Conservation (phyloP, 345 rosid genomes). For the Eucalyptus curtisii region DNA sequence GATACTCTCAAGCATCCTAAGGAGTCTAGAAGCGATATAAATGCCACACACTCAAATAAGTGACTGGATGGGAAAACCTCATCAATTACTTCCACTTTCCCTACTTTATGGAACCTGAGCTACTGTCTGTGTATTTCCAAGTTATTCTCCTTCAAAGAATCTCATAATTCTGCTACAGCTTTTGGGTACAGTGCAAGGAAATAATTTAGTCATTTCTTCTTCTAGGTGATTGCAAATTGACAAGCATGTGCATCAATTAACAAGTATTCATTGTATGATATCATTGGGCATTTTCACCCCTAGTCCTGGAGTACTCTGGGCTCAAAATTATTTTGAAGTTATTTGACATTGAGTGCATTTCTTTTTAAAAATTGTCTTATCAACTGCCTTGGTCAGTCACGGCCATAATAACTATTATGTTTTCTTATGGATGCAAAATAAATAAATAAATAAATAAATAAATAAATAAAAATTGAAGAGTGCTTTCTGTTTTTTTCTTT, state of each 20-base stretch:
- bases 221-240: neutral
- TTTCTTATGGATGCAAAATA: neutral
- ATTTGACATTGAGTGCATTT: neutral
- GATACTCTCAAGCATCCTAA: neutral
- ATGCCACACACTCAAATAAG: neutral
- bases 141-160: neutral
- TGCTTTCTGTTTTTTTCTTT: neutral
- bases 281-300: neutral
- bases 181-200: neutral
- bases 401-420: neutral
- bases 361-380: neutral
- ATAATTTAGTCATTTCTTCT: neutral
- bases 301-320: neutral
- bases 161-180: neutral
- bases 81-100: neutral
- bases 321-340: neutral
- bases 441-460: too few species aligned
- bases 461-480: neutral
- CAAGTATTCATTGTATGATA: neutral
- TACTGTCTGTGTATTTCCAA: neutral
- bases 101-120: neutral
- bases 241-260: neutral
- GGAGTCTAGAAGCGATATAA: neutral
- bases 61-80: neutral
- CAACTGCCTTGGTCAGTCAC: neutral